Percentiles rank a stretch among this genome's conserved stretches.
These are phyloP conservation scores for Mortierella sp. DNA, from an alignment of 371 early-diverging fungal genomes.

Conservation along the genomic window DNA sequence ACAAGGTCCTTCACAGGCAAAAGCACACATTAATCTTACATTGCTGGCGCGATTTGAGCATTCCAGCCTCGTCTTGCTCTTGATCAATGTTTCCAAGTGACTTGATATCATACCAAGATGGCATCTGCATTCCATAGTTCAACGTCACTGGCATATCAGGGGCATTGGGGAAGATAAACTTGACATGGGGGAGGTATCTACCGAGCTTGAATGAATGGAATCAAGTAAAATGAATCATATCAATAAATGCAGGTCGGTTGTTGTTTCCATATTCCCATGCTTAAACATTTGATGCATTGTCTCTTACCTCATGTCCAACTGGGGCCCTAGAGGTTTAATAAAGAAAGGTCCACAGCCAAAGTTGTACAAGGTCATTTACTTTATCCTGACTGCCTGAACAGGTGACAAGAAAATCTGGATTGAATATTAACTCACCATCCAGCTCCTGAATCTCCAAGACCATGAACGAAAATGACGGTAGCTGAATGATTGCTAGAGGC, in stretches of 20 bases:
- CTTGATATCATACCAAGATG: slow-evolving; percentile 86
- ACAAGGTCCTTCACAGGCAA: too few species aligned
- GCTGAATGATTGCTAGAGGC: slow-evolving; percentile 77
- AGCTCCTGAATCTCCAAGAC: slow-evolving; percentile 78
- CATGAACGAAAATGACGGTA: slow-evolving; percentile 83
- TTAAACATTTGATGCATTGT: background rate
- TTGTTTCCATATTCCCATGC: background rate
- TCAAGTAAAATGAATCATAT: slow-evolving; percentile 25
- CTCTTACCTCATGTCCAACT: slow-evolving; percentile 30
- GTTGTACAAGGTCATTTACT: background rate
- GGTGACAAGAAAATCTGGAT: background rate
- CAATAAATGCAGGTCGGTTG: background rate
- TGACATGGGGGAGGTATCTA: slow-evolving; percentile 79
- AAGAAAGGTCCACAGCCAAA: background rate
- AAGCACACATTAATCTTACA: slow-evolving; percentile 52
- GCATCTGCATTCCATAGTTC: slow-evolving; percentile 90
- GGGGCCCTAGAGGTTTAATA: slow-evolving; percentile 24
- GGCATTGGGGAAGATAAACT: slow-evolving; percentile 90
- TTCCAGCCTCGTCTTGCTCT: slow-evolving; percentile 84
- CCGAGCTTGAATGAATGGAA: slow-evolving; percentile 18
- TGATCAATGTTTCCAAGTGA: slow-evolving; percentile 64
- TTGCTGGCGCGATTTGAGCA: slow-evolving; percentile 71
- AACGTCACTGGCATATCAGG: slow-evolving; percentile 86
- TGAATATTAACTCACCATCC: slow-evolving; percentile 66
- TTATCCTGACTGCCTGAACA: background rate